A percentile compares a stretch with the other conserved stretches of the same genome.
Evolutionary conservation across 208 protist genomes (phyloP).

Genomic region (Porcisia deanei): DNA sequence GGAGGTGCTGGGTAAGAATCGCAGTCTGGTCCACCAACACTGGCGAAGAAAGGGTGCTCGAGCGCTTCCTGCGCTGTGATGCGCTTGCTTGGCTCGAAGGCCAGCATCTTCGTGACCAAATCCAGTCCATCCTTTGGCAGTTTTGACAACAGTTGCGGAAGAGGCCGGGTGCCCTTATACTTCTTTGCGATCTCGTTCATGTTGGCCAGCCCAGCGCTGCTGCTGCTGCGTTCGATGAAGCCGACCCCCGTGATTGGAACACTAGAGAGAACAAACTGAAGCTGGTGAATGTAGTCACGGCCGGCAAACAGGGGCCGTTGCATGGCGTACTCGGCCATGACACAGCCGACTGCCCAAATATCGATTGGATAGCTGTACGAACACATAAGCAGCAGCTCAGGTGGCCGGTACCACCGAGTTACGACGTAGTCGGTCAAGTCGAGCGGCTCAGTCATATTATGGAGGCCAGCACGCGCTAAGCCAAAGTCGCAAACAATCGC

Average conservation of each 20-base stretch:
- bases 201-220: slow-evolving; percentile 41
- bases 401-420: slow-evolving; percentile 99
- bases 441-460: slow-evolving; percentile 64
- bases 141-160: slow-evolving; percentile 44
- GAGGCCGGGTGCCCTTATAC: slow-evolving; percentile 60
- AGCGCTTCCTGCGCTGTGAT: slow-evolving; percentile 87
- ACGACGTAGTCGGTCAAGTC: slow-evolving; percentile 97
- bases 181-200: slow-evolving; percentile 79
- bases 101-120: slow-evolving; percentile 89
- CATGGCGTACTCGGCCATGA: slow-evolving; percentile 98
- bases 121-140: slow-evolving; percentile 84
- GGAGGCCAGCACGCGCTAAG: slow-evolving; percentile 77
- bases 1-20: slow-evolving; percentile 38
- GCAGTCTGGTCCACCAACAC: slow-evolving; percentile 49
- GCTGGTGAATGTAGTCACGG: slow-evolving; percentile 88
- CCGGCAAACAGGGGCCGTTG: slow-evolving; percentile 83
- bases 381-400: slow-evolving; percentile 98
- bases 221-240: slow-evolving; percentile 62
- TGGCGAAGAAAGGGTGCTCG: slow-evolving; percentile 83
- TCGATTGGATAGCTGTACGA: slow-evolving; percentile 93
- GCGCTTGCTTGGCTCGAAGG: slow-evolving; percentile 89
- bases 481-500: slow-evolving; percentile 95
- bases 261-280: slow-evolving; percentile 85
- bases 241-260: slow-evolving; percentile 64
- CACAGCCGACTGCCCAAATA: slow-evolving; percentile 99